Evolutionary conservation across 352 stramenopile genomes (phyloP), one percentile per base, ranked within the genome.

Genomic region (Phytopythium helicoides): DNA sequence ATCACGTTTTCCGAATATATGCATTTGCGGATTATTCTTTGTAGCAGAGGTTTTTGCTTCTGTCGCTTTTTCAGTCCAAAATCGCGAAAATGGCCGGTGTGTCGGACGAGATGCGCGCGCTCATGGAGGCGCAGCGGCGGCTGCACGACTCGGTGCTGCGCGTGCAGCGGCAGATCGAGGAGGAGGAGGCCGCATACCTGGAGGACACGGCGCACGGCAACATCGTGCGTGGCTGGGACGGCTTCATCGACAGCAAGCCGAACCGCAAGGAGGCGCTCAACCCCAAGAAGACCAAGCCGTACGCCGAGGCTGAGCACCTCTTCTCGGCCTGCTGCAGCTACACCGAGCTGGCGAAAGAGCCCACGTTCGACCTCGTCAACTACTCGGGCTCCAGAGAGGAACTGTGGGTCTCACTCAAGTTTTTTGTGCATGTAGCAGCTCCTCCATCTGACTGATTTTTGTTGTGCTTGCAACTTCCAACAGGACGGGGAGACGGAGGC

Each of bases 201-300:
- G 85, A 94, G 23, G 85, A 94, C 38, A 94, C 85, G 6, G 63
- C 77, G 35, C 83, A 94, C 49, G 85, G 85, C 35, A 94, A 94
- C 71, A 94, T 94, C 58, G 81, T 94, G 55, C 82, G 82, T 39
- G 85, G 85, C 35, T 94, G 85, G 85, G 85, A 94, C 47, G 85
- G 85, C 44, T 94, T 92, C 58, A 86, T 90, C 45, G 84, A 94
- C 64, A 79, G 68, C 25, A 92, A 91, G 47, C 78, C 80, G 52
- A 73, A 72, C 22, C 77, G 81, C 46, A 92, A 92, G 63, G 81
- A 94, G 62, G 65, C 71, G 23, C 37, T 62, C 19, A 80, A 79
- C 50, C 50, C 67, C 44, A 92, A 92, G 74, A 94, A 94, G 37
- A 66, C 81, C 47, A 85, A 86, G 56, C 81, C 81, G 37, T 94